Evolutionary conservation across 2,329 filamentous ascomycete genomes (phyloP).

Genomic region (Beauveria sp.): DNA sequence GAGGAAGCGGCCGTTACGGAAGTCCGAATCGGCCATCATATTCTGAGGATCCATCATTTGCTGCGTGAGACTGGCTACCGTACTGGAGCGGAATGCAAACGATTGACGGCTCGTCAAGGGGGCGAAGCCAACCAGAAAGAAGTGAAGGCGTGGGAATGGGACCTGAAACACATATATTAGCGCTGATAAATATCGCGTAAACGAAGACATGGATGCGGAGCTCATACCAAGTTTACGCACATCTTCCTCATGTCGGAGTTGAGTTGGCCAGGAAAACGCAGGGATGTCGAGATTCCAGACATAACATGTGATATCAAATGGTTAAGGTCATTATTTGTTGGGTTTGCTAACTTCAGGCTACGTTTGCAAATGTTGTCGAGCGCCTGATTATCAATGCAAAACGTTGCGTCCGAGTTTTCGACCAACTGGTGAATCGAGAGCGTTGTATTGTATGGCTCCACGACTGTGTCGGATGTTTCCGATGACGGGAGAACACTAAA

Average conservation of each 20-base stretch:
- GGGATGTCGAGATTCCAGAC: slow-evolving; percentile 96
- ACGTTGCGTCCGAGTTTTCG: slow-evolving; percentile 99
- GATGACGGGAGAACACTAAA: slow-evolving; percentile 98
- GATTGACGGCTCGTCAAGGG: slow-evolving; percentile 82
- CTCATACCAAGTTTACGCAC: slow-evolving; percentile 79
- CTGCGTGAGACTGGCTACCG: slow-evolving; percentile 96
- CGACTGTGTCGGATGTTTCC: slow-evolving; percentile 98
- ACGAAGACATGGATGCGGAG: too few species aligned
- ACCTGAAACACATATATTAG: too few species aligned
- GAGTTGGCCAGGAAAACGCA: slow-evolving; percentile 98
- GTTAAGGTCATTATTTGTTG: slow-evolving; percentile 98
- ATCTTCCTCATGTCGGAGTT: slow-evolving; percentile 99
- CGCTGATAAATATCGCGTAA: too few species aligned
- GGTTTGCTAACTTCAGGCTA: slow-evolving; percentile 96
- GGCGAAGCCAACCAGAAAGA: slow-evolving; percentile 99
- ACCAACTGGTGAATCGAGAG: slow-evolving; percentile 98
- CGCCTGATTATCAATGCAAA: slow-evolving; percentile 99
- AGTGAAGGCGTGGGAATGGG: slow-evolving; percentile 97
- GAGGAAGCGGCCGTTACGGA: slow-evolving; percentile 98
- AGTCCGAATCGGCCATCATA: slow-evolving; percentile 99
- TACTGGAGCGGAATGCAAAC: slow-evolving; percentile 89
- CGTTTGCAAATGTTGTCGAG: slow-evolving; percentile 99
- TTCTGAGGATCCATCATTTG: slow-evolving; percentile 99
- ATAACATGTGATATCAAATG: slow-evolving; percentile 99
- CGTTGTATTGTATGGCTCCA: slow-evolving; percentile 99